Conservation (phyloP, 2,329 filamentous ascomycete genomes). For the Alternaria panax region DNA sequence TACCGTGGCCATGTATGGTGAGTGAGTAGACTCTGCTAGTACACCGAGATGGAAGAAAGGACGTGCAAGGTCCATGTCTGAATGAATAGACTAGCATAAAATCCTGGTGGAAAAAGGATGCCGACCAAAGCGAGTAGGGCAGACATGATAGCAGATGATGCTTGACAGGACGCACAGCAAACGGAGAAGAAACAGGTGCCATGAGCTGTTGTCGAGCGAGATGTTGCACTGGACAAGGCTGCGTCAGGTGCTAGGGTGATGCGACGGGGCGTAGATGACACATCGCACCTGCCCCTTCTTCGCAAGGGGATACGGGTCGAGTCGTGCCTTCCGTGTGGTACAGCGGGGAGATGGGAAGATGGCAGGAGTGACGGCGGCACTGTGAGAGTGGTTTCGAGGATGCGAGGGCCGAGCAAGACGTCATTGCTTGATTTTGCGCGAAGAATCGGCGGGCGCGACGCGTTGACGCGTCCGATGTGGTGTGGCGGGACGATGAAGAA, state of each 20-base stretch:
- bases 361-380: not conserved
- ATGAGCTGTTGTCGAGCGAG: not conserved
- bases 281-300: not conserved
- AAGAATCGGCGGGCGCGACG: conserved; percentile 9
- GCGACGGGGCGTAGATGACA: not conserved
- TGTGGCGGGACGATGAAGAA: conserved; percentile 10
- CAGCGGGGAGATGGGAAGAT: not conserved
- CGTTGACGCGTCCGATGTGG: conserved; percentile 11
- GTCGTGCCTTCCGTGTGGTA: conserved; percentile 4
- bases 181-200: not conserved
- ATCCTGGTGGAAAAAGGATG: not conserved
- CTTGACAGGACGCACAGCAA: not conserved
- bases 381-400: not conserved
- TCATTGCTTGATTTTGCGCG: not conserved
- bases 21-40: not conserved
- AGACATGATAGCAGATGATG: not conserved
- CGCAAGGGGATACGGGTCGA: not conserved
- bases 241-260: not conserved
- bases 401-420: not conserved
- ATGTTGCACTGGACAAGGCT: not conserved
- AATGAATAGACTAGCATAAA: not conserved
- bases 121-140: not conserved
- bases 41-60: not conserved
- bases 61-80: not conserved
- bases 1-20: not conserved